Percentiles rank a stretch among this genome's conserved stretches.
These are phyloP conservation scores for Moesziomyces globuligerus DNA, from an alignment of 1,284 basidiomycete species.

Conservation along the genomic window DNA sequence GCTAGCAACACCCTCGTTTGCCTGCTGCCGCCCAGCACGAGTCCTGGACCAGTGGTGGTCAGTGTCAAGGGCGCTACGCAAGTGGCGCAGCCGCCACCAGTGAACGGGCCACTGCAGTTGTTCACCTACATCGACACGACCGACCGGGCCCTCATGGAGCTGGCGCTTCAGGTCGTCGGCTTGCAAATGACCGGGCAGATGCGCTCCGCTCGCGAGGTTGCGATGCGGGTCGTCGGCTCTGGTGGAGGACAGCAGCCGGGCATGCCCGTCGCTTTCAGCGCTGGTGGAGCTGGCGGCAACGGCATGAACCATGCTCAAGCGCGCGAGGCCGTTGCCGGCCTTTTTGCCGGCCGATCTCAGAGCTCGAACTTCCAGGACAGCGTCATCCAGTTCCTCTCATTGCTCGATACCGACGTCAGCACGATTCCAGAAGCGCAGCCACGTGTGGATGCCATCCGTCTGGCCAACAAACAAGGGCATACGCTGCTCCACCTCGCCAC, in stretches of 20 bases:
- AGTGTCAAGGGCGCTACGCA: slow-evolving; percentile 71
- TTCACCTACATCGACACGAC: slow-evolving; percentile 90
- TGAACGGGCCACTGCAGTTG: slow-evolving; percentile 70
- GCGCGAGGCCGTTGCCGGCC: slow-evolving; percentile 42
- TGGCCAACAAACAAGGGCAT: slow-evolving; percentile 66
- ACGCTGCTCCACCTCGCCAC: slow-evolving; percentile 83
- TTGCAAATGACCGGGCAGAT: slow-evolving; percentile 95
- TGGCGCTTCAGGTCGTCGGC: slow-evolving; percentile 92
- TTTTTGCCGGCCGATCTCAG: slow-evolving; percentile 64
- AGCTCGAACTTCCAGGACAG: slow-evolving; percentile 76
- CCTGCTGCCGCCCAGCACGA: slow-evolving; percentile 82
- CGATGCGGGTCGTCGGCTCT: slow-evolving; percentile 70
- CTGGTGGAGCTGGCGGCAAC: slow-evolving; percentile 6
- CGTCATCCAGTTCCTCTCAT: slow-evolving; percentile 80
- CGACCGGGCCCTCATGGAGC: slow-evolving; percentile 90
- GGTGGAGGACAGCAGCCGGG: slow-evolving; percentile 47
- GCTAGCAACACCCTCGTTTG: slow-evolving; percentile 94
- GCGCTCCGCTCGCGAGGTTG: slow-evolving; percentile 89
- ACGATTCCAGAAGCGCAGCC: slow-evolving; percentile 24
- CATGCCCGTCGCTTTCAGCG: slow-evolving; percentile 16
- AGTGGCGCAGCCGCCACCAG: slow-evolving; percentile 23
- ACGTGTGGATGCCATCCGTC: slow-evolving; percentile 67
- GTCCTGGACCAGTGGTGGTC: slow-evolving; percentile 88
- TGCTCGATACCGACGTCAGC: slow-evolving; percentile 71
- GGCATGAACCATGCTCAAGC: slow-evolving; percentile 29